phyloP scores from a whole-genome alignment of 495 filamentous ascomycete genomes.

The Corynascus novoguineensis region DNA sequence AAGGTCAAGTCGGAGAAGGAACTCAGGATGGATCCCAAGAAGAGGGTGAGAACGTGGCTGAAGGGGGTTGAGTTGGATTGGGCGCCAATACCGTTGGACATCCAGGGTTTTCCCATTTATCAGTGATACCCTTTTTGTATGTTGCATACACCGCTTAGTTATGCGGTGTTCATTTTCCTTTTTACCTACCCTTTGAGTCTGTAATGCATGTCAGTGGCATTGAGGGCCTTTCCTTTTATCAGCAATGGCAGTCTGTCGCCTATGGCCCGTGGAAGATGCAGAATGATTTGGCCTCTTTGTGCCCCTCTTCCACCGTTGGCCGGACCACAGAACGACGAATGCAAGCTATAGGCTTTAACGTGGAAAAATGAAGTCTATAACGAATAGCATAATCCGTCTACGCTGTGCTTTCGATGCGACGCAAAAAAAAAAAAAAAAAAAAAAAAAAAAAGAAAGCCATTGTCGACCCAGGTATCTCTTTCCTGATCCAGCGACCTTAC shows the following conservation, averaged over 20 bases:
- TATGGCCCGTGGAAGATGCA: too few species aligned
- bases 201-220: too few species aligned
- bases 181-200: not conserved
- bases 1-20: constrained; percentile 25
- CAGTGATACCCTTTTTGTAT: constrained; percentile 7
- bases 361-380: not conserved
- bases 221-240: too few species aligned
- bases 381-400: not conserved
- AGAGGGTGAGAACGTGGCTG: constrained; percentile 22
- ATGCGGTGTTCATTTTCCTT: not conserved
- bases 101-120: constrained; percentile 20
- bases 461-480: too few species aligned
- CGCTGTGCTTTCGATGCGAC: too few species aligned
- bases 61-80: constrained; percentile 16
- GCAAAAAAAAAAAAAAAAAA: too few species aligned
- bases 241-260: too few species aligned
- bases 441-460: too few species aligned
- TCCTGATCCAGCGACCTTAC: not conserved
- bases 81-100: constrained; percentile 12
- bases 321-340: not conserved
- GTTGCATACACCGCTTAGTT: too few species aligned
- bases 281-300: too few species aligned
- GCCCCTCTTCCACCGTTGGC: too few species aligned
- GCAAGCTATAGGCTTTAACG: not conserved
- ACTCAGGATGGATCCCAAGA: constrained; percentile 21